Evolutionary conservation across 805 yeast species (phyloP).

Genomic region (Nakazawaea siamensis): DNA sequence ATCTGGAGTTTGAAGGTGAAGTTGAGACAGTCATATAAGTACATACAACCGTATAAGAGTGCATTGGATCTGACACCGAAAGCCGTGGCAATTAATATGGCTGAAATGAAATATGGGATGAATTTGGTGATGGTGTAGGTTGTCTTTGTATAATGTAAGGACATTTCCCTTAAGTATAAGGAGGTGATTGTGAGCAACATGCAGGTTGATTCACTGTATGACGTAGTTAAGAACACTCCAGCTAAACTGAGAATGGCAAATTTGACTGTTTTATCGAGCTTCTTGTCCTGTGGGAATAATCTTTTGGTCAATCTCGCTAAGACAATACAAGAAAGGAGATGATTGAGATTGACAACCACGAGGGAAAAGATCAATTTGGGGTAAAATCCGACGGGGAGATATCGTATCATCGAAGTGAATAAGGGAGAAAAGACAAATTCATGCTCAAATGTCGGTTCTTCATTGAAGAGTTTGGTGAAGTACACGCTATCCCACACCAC

Average conservation of each 20-base stretch:
- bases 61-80: conserved; percentile 71
- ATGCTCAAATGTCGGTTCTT: conserved; percentile 54
- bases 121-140: conserved; percentile 6
- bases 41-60: conserved; percentile 61
- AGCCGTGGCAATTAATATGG: conserved; percentile 45
- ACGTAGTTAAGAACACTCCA: conserved; percentile 66
- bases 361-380: conserved; percentile 42
- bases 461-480: conserved; percentile 48
- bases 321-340: conserved; percentile 38
- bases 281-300: conserved; percentile 11
- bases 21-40: conserved; percentile 43
- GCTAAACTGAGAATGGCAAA: conserved; percentile 43
- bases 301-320: conserved; percentile 39
- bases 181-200: conserved; percentile 54
- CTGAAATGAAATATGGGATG: conserved; percentile 34
- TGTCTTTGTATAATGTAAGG: conserved; percentile 9
- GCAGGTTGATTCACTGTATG: conserved; percentile 72
- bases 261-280: conserved; percentile 10
- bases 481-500: conserved; percentile 85
- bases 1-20: conserved; percentile 13
- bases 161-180: conserved; percentile 37
- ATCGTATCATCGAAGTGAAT: conserved; percentile 53
- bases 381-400: conserved; percentile 19
- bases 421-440: conserved; percentile 81
- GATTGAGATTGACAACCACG: conserved; percentile 41